phyloP scores from a whole-genome alignment of 2,329 filamentous ascomycete genomes.

The Aureobasidium sp. region DNA sequence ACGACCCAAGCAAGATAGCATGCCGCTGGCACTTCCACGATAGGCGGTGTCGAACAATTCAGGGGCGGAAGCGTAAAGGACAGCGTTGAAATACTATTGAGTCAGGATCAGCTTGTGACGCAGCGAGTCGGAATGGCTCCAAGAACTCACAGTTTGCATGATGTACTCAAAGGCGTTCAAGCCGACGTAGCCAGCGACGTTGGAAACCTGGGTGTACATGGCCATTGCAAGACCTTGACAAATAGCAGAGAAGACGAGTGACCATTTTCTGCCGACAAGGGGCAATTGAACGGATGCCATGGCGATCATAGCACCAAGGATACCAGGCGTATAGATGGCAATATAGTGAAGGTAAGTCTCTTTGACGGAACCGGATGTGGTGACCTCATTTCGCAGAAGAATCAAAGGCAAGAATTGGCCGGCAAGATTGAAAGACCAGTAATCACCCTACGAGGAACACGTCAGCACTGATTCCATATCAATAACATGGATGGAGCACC shows the following conservation, averaged over 20 bases:
- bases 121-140: no score
- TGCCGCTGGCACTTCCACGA: constrained; percentile 47
- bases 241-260: constrained; percentile 37
- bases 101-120: constrained; percentile 31
- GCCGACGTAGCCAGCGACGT: constrained; percentile 40
- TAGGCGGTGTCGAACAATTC: constrained; percentile 47
- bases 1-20: constrained; percentile 54
- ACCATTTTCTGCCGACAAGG: constrained; percentile 39
- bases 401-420: constrained; percentile 42
- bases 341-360: constrained; percentile 45
- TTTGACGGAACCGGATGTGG: constrained; percentile 39
- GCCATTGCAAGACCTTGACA: constrained; percentile 42
- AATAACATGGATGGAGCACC: background rate
- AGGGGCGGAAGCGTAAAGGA: constrained; percentile 47
- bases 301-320: constrained; percentile 45
- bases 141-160: constrained; percentile 37
- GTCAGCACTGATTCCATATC: background rate
- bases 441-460: background rate
- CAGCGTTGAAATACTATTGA: constrained; percentile 32
- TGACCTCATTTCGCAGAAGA: constrained; percentile 43
- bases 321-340: constrained; percentile 48
- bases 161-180: constrained; percentile 48
- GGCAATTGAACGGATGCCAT: constrained; percentile 24
- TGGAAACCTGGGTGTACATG: constrained; percentile 41
- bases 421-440: constrained; percentile 15